A percentile compares a stretch with the other conserved stretches of the same genome.
Conservation (phyloP, 75 land plant genomes). For the Cryptomeria japonica region DNA sequence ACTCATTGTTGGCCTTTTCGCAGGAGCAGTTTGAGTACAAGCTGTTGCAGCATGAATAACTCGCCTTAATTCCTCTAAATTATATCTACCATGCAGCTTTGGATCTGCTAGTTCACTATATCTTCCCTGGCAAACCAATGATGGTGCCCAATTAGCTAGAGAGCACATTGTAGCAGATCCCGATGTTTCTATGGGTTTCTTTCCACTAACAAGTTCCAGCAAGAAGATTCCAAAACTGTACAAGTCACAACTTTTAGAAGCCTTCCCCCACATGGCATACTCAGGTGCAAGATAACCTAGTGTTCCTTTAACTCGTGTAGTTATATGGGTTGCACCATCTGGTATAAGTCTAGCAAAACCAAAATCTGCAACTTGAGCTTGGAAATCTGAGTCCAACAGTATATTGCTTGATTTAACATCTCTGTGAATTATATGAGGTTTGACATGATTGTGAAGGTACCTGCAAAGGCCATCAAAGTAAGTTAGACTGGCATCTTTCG, state of each 20-base stretch:
- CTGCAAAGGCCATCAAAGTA: conserved; percentile 21
- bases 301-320: conserved; percentile 86
- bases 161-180: conserved; percentile 28
- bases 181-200: conserved; percentile 67
- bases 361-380: conserved; percentile 84
- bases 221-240: conserved; percentile 88
- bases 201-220: conserved; percentile 67
- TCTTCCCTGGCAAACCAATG: conserved; percentile 39
- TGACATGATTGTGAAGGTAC: conserved; percentile 75
- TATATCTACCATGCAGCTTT: conserved; percentile 49
- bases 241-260: conserved; percentile 82
- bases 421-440: conserved; percentile 82
- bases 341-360: conserved; percentile 94
- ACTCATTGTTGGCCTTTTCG: conserved; percentile 72
- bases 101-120: conserved; percentile 67
- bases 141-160: conserved; percentile 69
- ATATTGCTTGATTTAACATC: conserved; percentile 93
- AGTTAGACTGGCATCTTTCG: too few relatives aligned
- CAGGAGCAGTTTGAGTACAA: conserved; percentile 68
- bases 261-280: conserved; percentile 87
- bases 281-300: conserved; percentile 90
- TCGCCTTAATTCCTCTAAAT: conserved; percentile 41
- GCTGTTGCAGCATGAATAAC: conserved; percentile 49
- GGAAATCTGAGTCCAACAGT: conserved; percentile 63
- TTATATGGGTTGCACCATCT: conserved; percentile 74